These are phyloP conservation scores for Dalbergia cultrata DNA, from an alignment of 306 rosid species.

Conservation along the genomic window DNA sequence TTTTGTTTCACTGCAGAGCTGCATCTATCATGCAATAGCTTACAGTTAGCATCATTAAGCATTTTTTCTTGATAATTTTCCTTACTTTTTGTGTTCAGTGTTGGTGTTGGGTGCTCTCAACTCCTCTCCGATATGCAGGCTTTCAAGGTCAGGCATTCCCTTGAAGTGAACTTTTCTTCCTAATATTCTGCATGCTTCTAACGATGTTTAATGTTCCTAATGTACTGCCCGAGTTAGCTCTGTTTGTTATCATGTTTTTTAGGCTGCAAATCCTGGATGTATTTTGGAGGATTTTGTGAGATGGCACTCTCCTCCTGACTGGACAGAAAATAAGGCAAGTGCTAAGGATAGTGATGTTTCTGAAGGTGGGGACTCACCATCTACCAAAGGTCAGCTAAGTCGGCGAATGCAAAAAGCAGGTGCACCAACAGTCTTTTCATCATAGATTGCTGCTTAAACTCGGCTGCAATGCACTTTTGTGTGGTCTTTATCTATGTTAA, in stretches of 20 bases:
- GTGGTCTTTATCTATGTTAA: not conserved
- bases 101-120: constrained; percentile 99
- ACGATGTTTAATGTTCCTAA: constrained; percentile 39
- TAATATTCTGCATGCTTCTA: constrained; percentile 37
- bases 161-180: constrained; percentile 42
- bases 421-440: constrained; percentile 42
- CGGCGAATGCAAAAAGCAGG: constrained; percentile 99
- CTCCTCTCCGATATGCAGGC: constrained; percentile 99
- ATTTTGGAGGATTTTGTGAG: constrained; percentile 98
- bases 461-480: constrained; percentile 35
- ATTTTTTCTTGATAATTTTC: constrained; percentile 54
- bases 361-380: constrained; percentile 56
- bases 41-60: constrained; percentile 20
- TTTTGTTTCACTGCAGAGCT: constrained; percentile 29
- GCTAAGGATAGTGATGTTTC: constrained; percentile 60
- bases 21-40: constrained; percentile 7
- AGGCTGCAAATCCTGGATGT: constrained; percentile 99
- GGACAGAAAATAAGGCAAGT: constrained; percentile 77
- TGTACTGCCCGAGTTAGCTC: constrained; percentile 37
- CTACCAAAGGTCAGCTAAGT: constrained; percentile 84
- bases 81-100: constrained; percentile 71
- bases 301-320: constrained; percentile 99
- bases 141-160: constrained; percentile 78
- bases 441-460: constrained; percentile 35
- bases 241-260: constrained; percentile 45